Conservation (phyloP, 441 rosid genomes). For the Croton laevigatus region DNA sequence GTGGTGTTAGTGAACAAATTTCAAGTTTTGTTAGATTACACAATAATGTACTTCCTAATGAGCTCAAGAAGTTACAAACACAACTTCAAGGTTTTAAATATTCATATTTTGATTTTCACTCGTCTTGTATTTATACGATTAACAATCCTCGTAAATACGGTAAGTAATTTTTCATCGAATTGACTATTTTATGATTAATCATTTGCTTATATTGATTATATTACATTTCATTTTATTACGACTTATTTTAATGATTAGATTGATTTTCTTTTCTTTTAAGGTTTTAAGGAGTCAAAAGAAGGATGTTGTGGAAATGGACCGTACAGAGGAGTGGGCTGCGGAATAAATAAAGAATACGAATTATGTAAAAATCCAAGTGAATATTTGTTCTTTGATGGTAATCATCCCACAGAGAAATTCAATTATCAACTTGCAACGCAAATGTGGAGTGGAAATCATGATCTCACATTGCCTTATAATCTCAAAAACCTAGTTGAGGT, state of each 20-base stretch:
- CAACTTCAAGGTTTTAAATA: constrained; percentile 29
- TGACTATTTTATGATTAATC: no score
- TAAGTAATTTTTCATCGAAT: not conserved
- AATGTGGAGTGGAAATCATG: constrained; percentile 21
- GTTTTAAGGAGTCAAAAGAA: not conserved
- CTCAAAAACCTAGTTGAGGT: no score
- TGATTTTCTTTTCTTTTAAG: not conserved
- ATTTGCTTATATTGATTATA: no score
- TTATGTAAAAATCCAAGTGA: constrained; percentile 20
- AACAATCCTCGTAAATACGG: constrained; percentile 37
- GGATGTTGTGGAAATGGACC: constrained; percentile 1
- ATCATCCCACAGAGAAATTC: constrained; percentile 21
- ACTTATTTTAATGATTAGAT: not conserved
- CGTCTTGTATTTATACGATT: constrained; percentile 16
- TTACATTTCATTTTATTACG: no score
- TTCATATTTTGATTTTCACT: constrained; percentile 32
- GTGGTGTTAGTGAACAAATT: constrained; percentile 26
- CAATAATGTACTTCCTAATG: constrained; percentile 25
- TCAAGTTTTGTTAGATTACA: constrained; percentile 25
- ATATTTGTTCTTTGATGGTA: constrained; percentile 23
- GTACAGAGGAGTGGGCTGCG: not conserved
- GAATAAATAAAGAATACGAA: not conserved
- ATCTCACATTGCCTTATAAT: no score
- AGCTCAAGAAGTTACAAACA: constrained; percentile 25
- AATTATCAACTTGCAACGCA: constrained; percentile 22